Base-by-base conservation (phyloP, 1,284 basidiomycete genomes). In the Cryptococcus amylolentus region DNA sequence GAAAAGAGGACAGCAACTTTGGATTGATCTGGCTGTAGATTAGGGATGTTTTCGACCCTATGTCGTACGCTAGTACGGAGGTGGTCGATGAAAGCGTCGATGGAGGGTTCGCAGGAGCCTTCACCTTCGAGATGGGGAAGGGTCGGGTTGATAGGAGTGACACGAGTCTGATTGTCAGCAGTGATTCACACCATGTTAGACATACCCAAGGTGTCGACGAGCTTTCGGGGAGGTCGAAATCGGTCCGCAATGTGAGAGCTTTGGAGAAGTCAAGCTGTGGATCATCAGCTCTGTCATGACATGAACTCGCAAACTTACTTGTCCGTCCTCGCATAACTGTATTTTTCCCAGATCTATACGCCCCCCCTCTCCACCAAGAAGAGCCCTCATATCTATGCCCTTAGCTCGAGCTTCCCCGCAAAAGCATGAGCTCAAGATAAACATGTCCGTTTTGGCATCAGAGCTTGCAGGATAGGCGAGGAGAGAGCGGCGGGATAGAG, bases 1-100 rank as follows among this genome's bases (percentile, higher is more conserved):
- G 93, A 97, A 75, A 98, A 99, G 5, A 99, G 81, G 7, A 98
- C 81, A 3, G 89, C 92, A 0, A 96, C 81, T 55, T 86, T 83
- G 0, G 89, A 82, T 47, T 64, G 51, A 0, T 69, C 71, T 41
- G 12, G 18, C 18, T 37, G 23, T 16, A 66, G 65, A 1, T 61
- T 38, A 0, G 80, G 78, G 27, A 83, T 80, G 54, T 80, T 79
- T 9, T 76, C 69, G 1, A 81, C 78, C 23, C 82, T 70, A 12
- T 67, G 60, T 8, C 68, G 64, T 0, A 83, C 78, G 42, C 78
- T 75, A 5, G 73, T 62, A 12, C 65, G 59, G 3, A 84, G 71
- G 1, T 70, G 62, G 0, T 49, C 31, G 4, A 77, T 64, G 57
- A 83, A 78, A 1, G 41, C 45, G 2, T 70, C 61, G 0, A 76